Conservation (phyloP, 192 early-diverging fungal species). For the Coemansia sp. region DNA sequence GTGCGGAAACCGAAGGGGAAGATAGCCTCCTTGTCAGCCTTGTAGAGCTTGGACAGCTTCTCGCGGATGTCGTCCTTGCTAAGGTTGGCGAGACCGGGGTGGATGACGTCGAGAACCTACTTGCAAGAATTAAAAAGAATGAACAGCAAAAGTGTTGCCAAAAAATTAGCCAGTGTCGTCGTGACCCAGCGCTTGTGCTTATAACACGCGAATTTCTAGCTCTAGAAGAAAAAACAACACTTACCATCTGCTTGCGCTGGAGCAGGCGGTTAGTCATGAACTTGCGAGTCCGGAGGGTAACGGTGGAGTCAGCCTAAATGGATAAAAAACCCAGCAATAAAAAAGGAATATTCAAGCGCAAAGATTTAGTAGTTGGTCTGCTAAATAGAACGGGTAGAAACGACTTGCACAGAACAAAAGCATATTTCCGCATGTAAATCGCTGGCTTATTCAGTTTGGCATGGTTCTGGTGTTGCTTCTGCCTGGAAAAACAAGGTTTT, state of each 20-base stretch:
- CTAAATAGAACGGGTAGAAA: too few species aligned
- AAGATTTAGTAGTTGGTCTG: too few species aligned
- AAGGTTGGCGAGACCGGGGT: constrained; percentile 91
- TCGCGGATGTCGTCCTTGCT: constrained; percentile 91
- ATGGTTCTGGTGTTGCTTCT: too few species aligned
- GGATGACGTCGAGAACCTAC: constrained; percentile 86
- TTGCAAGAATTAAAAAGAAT: not conserved
- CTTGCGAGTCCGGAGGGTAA: constrained; percentile 98
- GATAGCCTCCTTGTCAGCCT: constrained; percentile 82
- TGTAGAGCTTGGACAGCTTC: constrained; percentile 95
- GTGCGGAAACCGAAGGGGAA: constrained; percentile 96
- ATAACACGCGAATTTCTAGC: too few species aligned
- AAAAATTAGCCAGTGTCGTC: not conserved
- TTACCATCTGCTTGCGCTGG: constrained; percentile 91
- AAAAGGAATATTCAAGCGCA: too few species aligned
- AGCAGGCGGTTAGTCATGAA: constrained; percentile 99
- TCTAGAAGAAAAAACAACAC: constrained; percentile 12
- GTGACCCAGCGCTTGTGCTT: too few species aligned
- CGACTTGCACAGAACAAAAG: too few species aligned
- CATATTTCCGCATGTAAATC: too few species aligned
- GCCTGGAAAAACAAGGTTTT: too few species aligned
- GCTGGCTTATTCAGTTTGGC: too few species aligned
- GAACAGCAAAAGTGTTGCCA: not conserved
- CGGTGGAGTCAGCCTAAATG: constrained; percentile 78
- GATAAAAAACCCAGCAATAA: not conserved